Evolutionary conservation across 129 eudicot genomes (phyloP).

Genomic region (Flaveria robusta): DNA sequence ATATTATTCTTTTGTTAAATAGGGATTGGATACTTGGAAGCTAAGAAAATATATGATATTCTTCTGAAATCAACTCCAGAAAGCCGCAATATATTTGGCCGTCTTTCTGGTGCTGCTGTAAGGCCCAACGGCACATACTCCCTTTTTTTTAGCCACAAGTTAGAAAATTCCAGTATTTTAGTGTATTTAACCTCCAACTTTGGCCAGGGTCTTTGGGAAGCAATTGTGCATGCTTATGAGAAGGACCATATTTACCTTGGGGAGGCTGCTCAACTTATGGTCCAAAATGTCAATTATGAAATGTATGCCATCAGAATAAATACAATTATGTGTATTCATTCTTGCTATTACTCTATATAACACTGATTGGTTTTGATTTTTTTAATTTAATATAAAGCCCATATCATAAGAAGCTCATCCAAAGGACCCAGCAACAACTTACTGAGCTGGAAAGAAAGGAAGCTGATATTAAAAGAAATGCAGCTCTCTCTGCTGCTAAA

Average conservation of each 20-base stretch:
- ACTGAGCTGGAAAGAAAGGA: conserved; percentile 90
- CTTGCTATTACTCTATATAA: background rate
- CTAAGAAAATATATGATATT: conserved; percentile 70
- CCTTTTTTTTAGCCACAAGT: background rate
- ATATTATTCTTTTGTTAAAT: conserved; percentile 16
- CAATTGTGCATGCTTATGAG: conserved; percentile 81
- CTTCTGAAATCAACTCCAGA: conserved; percentile 76
- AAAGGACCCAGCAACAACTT: conserved; percentile 90
- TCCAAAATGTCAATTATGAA: conserved; percentile 96
- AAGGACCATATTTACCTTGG: conserved; percentile 88
- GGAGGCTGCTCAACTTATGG: conserved; percentile 94
- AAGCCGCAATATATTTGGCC: conserved; percentile 93
- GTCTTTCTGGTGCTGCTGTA: conserved; percentile 97
- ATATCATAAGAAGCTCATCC: conserved; percentile 84
- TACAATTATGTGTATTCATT: background rate
- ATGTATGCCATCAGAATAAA: conserved; percentile 43
- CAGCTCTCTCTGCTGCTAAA: conserved; percentile 86
- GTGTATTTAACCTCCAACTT: background rate
- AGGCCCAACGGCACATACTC: conserved; percentile 41
- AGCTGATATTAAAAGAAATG: conserved; percentile 86
- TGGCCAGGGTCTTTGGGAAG: conserved; percentile 87
- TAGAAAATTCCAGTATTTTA: background rate
- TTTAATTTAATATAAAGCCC: conserved; percentile 52
- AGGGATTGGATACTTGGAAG: conserved; percentile 89
- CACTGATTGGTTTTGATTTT: conserved; percentile 16